Conservation (phyloP, 345 rosid species). For the Pistacia vera region DNA sequence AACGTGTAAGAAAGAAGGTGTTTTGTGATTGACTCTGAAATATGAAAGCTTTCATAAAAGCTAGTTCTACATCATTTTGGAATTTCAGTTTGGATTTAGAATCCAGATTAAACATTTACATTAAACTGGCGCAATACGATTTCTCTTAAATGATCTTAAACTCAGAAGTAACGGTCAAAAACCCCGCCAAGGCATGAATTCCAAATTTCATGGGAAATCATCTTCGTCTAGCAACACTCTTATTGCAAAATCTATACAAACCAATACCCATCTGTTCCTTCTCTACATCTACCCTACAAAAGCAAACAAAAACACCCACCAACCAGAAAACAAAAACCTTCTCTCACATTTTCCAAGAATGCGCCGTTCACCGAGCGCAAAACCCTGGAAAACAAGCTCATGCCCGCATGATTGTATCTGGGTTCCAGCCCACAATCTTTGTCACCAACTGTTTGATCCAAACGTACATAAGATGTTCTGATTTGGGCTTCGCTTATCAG, state of each 20-base stretch:
- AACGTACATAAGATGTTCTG: slow-evolving; percentile 49
- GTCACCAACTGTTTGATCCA: slow-evolving; percentile 79
- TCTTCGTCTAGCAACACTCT: slow-evolving; percentile 17
- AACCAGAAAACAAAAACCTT: slow-evolving; percentile 44
- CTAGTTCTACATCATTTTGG: too few relatives aligned
- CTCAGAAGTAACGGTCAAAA: not conserved
- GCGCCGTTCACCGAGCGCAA: slow-evolving; percentile 43
- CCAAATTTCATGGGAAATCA: slow-evolving; percentile 41
- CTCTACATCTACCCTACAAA: slow-evolving; percentile 34
- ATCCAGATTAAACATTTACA: too few relatives aligned
- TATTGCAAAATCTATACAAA: slow-evolving; percentile 3
- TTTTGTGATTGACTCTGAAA: too few relatives aligned
- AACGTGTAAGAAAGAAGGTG: too few relatives aligned
- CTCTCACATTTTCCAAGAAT: slow-evolving; percentile 73
- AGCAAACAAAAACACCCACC: slow-evolving; percentile 20
- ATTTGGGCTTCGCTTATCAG: slow-evolving; percentile 45
- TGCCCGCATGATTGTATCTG: slow-evolving; percentile 69
- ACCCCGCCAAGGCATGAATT: slow-evolving; percentile 41
- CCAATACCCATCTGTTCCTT: slow-evolving; percentile 17
- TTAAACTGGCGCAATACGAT: not conserved
- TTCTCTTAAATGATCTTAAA: too few relatives aligned
- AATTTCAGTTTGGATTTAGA: too few relatives aligned
- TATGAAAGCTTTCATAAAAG: too few relatives aligned
- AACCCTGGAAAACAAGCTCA: slow-evolving; percentile 78
- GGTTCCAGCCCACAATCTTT: slow-evolving; percentile 67